Conservation (phyloP, 2,329 filamentous ascomycete species). For the Cladosporium sp. region DNA sequence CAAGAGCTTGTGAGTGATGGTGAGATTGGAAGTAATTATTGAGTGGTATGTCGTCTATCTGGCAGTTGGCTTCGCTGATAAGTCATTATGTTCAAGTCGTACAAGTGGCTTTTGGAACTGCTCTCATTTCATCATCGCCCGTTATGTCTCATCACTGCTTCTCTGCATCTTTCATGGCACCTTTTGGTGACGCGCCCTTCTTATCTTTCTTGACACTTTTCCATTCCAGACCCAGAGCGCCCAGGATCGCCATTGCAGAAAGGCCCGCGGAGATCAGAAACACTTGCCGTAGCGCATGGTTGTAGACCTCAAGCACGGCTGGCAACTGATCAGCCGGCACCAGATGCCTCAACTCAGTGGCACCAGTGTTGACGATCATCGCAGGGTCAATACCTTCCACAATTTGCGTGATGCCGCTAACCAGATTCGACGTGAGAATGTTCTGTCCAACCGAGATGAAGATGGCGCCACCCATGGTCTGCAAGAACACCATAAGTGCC, state of each 20-base stretch:
- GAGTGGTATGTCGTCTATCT: background rate
- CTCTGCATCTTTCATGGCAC: background rate
- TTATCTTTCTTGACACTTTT: conserved; percentile 21
- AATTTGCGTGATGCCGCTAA: conserved; percentile 18
- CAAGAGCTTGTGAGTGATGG: conserved; percentile 17
- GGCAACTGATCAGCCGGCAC: conserved; percentile 27
- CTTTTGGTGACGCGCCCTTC: background rate
- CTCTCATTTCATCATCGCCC: background rate
- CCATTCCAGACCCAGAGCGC: conserved; percentile 32
- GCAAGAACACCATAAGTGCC: conserved; percentile 45
- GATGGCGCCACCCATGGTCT: conserved; percentile 46
- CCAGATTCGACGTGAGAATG: conserved; percentile 25
- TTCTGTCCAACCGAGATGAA: conserved; percentile 45
- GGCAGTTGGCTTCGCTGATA: background rate
- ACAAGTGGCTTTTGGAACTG: background rate
- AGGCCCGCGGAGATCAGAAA: conserved; percentile 29
- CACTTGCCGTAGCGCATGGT: conserved; percentile 29
- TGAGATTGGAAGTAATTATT: background rate
- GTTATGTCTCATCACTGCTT: background rate
- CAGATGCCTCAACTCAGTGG: conserved; percentile 29
- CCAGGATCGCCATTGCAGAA: conserved; percentile 26
- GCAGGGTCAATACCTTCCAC: conserved; percentile 22
- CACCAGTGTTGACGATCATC: conserved; percentile 31
- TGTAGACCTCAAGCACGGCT: conserved; percentile 30
- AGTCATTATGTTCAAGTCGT: background rate